Evolutionary conservation across 208 protist species (phyloP), one percentile per base, ranked within the genome.

Genomic region (Trypanosoma avium): DNA sequence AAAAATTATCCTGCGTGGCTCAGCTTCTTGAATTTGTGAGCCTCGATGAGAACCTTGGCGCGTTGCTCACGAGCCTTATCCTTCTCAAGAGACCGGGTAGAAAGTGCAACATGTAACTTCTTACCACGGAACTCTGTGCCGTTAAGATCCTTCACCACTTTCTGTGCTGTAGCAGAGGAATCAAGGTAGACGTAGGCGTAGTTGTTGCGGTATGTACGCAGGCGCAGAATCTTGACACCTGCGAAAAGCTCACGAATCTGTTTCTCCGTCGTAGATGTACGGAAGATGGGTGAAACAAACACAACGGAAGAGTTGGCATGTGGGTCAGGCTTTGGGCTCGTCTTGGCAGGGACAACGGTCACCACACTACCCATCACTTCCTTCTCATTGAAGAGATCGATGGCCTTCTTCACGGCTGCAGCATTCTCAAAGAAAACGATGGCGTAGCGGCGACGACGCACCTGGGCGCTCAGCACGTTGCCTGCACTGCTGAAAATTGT

Each of bases 321-420:
- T 45, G 82, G 70, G 61, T 92, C 82, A 24, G 82, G 65, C 78
- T 90, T 89, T 30, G 86, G 86, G 73, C 66, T 79, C 32, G 86
- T 84, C 74, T 85, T 84, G 26, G 86, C 86, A 32, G 86, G 81
- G 50, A 75, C 71, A 40, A 92, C 83, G 13, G 80, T 78, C 80
- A 92, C 77, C 63, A 71, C 66, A 58, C 53, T 54, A 63, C 86
- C 86, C 45, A 79, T 49, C 54, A 92, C 70, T 69, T 88, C 82
- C 79, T 89, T 92, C 67, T 84, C 81, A 77, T 92, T 86, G 83
- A 92, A 92, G 50, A 88, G 78, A 65, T 92, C 86, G 50, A 92
- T 88, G 30, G 86, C 86, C 81, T 89, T 88, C 80, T 88, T 89
- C 75, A 92, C 86, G 27, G 82, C 82, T n/a, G 86, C 86, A 13